Evolutionary conservation across 352 stramenopile genomes (phyloP), one percentile per base, ranked within the genome.

Genomic region (Globisporangium rhizosaccharum): DNA sequence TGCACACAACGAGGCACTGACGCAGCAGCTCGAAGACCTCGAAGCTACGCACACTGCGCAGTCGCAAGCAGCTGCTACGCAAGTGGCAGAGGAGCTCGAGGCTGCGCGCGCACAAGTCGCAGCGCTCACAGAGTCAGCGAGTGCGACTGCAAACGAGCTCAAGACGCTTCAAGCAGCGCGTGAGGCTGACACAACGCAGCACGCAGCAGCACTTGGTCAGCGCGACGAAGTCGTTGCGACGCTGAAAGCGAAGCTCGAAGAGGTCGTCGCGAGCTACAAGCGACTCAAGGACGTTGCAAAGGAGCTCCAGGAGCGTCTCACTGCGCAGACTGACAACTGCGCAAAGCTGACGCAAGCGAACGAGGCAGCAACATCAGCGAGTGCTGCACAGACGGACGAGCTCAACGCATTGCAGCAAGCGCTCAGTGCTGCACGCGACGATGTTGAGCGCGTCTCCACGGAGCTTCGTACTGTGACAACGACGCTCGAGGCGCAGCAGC

Each of bases 181-280:
- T 25, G 23, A 65, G 9, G 41, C 63, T 15, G 53, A 56, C 0
- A 37, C 44, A 1, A 50, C 33, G 17, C 42, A 36, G 25, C 37
- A 46, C 17, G 33, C 41, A 25, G 41, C 58, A 3, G 12, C 48
- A 1, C 39, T 76, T 1, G 26, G 49, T 0, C 49, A 72, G 33
- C 76, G 81, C 20, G 73, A 88, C 26, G 75, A 85, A 9, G 62
- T 84, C 45, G 75, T 87, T 28, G 48, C 48, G 3, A 84, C 71
- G 51, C 60, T 90, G 26, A 83, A 87, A 48, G 62, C 71, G 1
- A 85, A 85, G 63, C 61, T 83, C 12, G 77, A 84, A 61, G 78
- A 87, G n/a, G 62, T 92, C 14, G 71, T 87, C 47, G 50, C 23
- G n/a, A 73, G 72, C 53, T 87, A 86, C 54, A 87, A 88, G 51